Evolutionary conservation across 495 filamentous ascomycete genomes (phyloP).

Genomic region (Penicillium psychrofluorescens): DNA sequence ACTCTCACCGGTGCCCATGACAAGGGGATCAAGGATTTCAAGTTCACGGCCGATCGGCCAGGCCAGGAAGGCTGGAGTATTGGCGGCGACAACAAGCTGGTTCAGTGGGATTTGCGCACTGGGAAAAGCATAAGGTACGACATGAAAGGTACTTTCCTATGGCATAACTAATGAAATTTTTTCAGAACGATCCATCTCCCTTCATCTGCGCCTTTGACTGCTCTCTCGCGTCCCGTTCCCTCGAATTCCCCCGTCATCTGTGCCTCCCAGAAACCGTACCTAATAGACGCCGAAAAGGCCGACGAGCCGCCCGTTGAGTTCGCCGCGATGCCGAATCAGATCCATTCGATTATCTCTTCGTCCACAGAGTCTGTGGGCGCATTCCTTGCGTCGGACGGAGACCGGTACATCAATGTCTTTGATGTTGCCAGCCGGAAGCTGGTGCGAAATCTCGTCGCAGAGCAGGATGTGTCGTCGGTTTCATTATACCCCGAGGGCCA

Average conservation of each 20-base stretch:
- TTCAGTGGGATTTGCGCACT: constrained; percentile 52
- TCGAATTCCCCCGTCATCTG: constrained; percentile 43
- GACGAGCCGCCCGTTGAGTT: constrained; percentile 36
- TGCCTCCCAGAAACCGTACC: constrained; percentile 48
- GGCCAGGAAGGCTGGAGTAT: constrained; percentile 50
- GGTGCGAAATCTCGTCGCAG: constrained; percentile 45
- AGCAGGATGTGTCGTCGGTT: constrained; percentile 40
- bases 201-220: constrained; percentile 29
- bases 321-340: constrained; percentile 45
- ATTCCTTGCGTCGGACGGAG: constrained; percentile 44
- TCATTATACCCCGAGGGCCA: constrained; percentile 20
- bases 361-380: constrained; percentile 22
- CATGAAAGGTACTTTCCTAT: no score
- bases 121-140: constrained; percentile 40
- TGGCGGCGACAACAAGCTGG: constrained; percentile 51
- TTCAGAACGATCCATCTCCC: constrained; percentile 43
- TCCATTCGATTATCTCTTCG: constrained; percentile 43
- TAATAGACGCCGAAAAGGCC: constrained; percentile 39
- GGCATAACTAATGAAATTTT: neutral
- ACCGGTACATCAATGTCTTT: constrained; percentile 51
- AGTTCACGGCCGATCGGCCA: constrained; percentile 40
- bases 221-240: constrained; percentile 34
- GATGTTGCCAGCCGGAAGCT: constrained; percentile 35
- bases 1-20: constrained; percentile 45
- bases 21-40: constrained; percentile 49